A percentile compares a stretch with the other conserved stretches of the same genome.
Conservation (phyloP, 805 yeast species). For the Candida multigemmis region DNA sequence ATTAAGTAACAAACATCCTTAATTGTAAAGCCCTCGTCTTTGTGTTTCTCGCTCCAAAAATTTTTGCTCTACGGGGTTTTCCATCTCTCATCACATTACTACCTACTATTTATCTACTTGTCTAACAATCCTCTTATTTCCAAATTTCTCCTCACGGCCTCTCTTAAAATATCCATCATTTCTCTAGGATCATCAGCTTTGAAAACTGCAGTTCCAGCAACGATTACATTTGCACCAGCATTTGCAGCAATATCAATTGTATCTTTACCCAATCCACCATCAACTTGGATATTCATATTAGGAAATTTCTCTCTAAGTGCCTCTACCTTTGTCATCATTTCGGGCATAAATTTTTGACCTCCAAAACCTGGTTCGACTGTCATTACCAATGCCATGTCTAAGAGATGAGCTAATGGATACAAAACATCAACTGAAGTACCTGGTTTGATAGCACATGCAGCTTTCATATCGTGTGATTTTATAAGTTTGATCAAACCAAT, state of each 20-base stretch:
- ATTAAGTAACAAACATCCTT: no score
- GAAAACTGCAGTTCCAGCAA: conserved; percentile 94
- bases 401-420: conserved; percentile 59
- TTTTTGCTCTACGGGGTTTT: no score
- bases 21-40: no score
- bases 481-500: conserved; percentile 64
- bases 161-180: conserved; percentile 62
- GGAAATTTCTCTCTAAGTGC: conserved; percentile 68
- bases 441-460: conserved; percentile 92
- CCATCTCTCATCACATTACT: not conserved
- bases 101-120: not conserved
- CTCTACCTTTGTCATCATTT: conserved; percentile 94
- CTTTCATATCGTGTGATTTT: conserved; percentile 76
- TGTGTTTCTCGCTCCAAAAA: no score
- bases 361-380: conserved; percentile 99
- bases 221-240: conserved; percentile 97
- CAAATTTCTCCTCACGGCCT: conserved; percentile 45
- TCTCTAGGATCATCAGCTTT: conserved; percentile 72
- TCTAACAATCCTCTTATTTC: conserved; percentile 32
- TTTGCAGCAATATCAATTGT: conserved; percentile 84
- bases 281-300: conserved; percentile 82
- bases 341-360: conserved; percentile 91
- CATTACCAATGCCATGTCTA: conserved; percentile 96
- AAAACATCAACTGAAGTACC: conserved; percentile 81
- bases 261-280: conserved; percentile 87